Percentiles rank a stretch among this genome's conserved stretches.
Conservation (phyloP, 164 flowering plant genomes). For the Piper betle region DNA sequence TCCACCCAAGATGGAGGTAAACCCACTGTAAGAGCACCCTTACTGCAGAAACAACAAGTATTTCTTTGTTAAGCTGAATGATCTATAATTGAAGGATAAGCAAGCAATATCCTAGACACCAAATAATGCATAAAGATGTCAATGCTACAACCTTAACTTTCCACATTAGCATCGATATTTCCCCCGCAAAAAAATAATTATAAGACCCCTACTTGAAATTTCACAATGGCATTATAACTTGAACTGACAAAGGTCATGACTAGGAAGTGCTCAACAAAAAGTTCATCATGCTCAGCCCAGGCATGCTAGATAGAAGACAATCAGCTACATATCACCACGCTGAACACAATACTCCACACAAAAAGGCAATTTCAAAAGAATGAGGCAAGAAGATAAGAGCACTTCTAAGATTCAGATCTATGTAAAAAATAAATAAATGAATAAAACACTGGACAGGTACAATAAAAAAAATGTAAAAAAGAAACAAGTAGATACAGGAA, state of each 20-base stretch:
- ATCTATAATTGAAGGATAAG: neutral
- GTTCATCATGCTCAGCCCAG: too few species aligned
- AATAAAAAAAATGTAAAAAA: too few species aligned
- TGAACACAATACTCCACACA: too few species aligned
- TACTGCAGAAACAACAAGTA: slow-evolving; percentile 30
- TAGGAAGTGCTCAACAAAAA: too few species aligned
- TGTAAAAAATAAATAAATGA: too few species aligned
- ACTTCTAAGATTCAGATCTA: too few species aligned
- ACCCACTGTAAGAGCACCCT: slow-evolving; percentile 65
- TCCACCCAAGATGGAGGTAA: slow-evolving; percentile 99
- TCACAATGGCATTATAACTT: neutral
- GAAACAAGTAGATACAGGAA: neutral
- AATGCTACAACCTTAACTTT: neutral
- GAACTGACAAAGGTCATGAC: neutral
- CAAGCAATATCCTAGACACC: neutral
- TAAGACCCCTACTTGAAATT: neutral
- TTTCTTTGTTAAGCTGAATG: neutral
- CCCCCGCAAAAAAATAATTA: neutral
- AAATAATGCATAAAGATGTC: neutral
- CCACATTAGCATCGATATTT: too few species aligned
- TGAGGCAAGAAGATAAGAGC: too few species aligned
- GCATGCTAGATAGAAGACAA: too few species aligned
- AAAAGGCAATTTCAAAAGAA: too few species aligned
- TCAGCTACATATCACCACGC: too few species aligned
- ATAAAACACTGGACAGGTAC: neutral